Evolutionary conservation across 2,329 filamentous ascomycete genomes (phyloP).

Genomic region (Sclerotinia minor): DNA sequence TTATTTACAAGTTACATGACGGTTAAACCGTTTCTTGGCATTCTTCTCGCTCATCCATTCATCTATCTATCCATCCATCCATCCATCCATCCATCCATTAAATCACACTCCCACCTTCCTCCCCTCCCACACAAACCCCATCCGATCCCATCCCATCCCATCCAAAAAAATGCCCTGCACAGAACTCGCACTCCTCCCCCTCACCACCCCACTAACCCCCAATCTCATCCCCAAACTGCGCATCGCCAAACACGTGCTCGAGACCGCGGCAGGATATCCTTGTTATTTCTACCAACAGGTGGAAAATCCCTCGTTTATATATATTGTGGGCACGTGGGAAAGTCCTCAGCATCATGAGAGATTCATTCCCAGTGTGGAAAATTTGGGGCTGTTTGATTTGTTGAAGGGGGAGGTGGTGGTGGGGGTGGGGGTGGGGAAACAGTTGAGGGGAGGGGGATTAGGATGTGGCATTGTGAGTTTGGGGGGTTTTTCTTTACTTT

Average conservation of each 20-base stretch:
- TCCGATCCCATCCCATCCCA: not conserved
- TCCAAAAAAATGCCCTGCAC: conserved; percentile 6
- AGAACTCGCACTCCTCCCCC: conserved; percentile 8
- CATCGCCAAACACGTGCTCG: not conserved
- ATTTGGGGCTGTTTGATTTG: conserved; percentile 44
- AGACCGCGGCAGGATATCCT: conserved; percentile 40
- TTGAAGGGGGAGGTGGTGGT: conserved; percentile 40
- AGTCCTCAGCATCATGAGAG: conserved; percentile 46
- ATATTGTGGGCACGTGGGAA: conserved; percentile 50
- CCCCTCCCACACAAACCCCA: not conserved
- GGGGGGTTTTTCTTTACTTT: conserved; percentile 30
- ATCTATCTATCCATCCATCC: too few species aligned
- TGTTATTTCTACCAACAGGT: conserved; percentile 47
- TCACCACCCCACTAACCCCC: conserved; percentile 1
- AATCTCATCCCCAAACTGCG: not conserved
- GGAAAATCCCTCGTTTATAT: conserved; percentile 47
- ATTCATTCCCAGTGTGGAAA: conserved; percentile 47
- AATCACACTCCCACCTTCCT: not conserved
- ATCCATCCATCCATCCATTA: too few species aligned
- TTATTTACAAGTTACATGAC: too few species aligned
- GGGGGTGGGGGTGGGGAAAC: conserved; percentile 34
- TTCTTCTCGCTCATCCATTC: not conserved
- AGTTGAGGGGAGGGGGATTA: conserved; percentile 37
- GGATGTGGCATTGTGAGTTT: conserved; percentile 47
- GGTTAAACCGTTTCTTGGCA: not conserved